Evolutionary conservation across 2,329 filamentous ascomycete species (phyloP), one percentile per base, ranked within the genome.

Genomic region (Arthrinium phaeospermum): DNA sequence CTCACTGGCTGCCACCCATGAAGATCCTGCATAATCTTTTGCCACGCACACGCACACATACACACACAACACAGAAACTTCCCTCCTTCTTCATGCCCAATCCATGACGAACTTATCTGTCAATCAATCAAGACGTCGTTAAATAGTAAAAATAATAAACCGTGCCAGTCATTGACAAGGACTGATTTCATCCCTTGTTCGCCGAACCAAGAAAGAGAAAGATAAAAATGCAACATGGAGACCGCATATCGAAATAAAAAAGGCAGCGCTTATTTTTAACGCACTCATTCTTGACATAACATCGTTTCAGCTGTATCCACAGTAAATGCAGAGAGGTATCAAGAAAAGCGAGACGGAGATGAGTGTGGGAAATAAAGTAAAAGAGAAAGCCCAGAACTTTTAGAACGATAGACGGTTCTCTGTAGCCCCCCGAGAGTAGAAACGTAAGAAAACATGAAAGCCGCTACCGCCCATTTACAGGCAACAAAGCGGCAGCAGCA

Each of bases 271-370:
- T 41, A 41, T 64, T 64, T 64, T 61, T 64, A 64, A 64, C 57
- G 57, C 57, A 64, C 57, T 64, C 57, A 64, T 64, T n/a, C 73
- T 74, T 75, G 75, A 77, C 74, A 74, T 75, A 72, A 69, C 75
- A 77, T 76, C 72, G 75, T 76, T 73, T 75, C 75, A 76, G 74
- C 76, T 74, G 75, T 76, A 75, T 78, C 77, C 78, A 77, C 72
- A 76, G 78, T 41, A 79, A 77, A 78, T 78, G 76, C 73, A 73
- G 71, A 68, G 77, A 80, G 79, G 79, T 80, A 81, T 81, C 79
- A 78, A 78, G 78, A 79, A 79, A 77, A 75, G 74, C 71, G 75
- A 76, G 74, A 79, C 77, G 75, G 76, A 80, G 77, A 77, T 75
- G 75, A 76, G 67, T 78, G 57, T 64, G 57, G 57, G 57, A 64